Evolutionary conservation across 2,329 filamentous ascomycete genomes (phyloP).

Genomic region (Aspergillus thermomutatus): DNA sequence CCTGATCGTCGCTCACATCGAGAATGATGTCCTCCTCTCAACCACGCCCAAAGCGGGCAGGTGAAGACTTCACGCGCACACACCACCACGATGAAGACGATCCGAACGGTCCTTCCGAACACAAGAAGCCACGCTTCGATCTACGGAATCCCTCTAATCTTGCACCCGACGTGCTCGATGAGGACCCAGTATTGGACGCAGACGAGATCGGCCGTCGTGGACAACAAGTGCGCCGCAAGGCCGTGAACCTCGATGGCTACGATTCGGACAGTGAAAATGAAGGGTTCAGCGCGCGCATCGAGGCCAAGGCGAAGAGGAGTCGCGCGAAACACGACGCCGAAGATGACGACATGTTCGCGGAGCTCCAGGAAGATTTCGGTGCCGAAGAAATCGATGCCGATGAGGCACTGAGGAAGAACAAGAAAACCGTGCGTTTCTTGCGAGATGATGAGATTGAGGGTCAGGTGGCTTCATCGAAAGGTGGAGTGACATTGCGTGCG

Average conservation of each 20-base stretch:
- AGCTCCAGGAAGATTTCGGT: slow-evolving; percentile 57
- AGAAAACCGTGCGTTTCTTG: slow-evolving; percentile 60
- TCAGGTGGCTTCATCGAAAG: slow-evolving; percentile 69
- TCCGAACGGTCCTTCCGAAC: slow-evolving; percentile 43
- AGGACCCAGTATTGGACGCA: slow-evolving; percentile 75
- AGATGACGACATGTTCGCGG: slow-evolving; percentile 79
- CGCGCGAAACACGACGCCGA: slow-evolving; percentile 37
- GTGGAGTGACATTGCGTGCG: slow-evolving; percentile 63
- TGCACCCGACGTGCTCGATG: slow-evolving; percentile 73
- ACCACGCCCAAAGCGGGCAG: slow-evolving; percentile 76
- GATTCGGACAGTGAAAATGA: slow-evolving; percentile 92
- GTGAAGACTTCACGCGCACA: slow-evolving; percentile 74
- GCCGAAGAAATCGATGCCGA: slow-evolving; percentile 53
- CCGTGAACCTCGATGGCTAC: slow-evolving; percentile 94
- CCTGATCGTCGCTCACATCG: neutral
- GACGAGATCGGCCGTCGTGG: slow-evolving; percentile 81
- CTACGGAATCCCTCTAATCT: slow-evolving; percentile 90
- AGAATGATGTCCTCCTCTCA: slow-evolving; percentile 57
- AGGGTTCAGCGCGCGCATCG: slow-evolving; percentile 74
- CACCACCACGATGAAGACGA: slow-evolving; percentile 60
- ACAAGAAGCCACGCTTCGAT: slow-evolving; percentile 88
- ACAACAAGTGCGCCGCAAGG: slow-evolving; percentile 78
- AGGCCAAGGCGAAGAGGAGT: slow-evolving; percentile 50
- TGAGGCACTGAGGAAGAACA: slow-evolving; percentile 55
- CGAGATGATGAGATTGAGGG: slow-evolving; percentile 69